phyloP scores from a whole-genome alignment of 495 filamentous ascomycete genomes.

The Pseudomonodictys pantanalensis region DNA sequence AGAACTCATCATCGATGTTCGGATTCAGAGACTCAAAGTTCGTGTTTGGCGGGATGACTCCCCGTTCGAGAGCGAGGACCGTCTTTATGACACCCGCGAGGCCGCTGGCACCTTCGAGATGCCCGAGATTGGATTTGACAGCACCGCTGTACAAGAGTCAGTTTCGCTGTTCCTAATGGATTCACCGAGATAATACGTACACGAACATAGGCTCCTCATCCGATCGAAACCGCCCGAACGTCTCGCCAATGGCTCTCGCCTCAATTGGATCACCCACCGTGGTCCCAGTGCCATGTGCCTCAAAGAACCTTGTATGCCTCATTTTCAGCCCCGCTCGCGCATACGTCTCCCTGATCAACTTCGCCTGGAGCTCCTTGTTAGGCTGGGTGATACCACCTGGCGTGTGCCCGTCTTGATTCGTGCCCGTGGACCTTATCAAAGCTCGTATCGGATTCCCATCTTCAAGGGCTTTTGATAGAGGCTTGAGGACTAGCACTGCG shows the following conservation, averaged over 20 bases:
- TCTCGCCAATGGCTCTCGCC: constrained; percentile 49
- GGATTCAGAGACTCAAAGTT: constrained; percentile 42
- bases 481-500: constrained; percentile 41
- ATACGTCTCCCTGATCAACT: constrained; percentile 4
- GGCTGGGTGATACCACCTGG: constrained; percentile 27
- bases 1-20: constrained; percentile 26
- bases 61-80: constrained; percentile 37
- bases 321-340: constrained; percentile 31
- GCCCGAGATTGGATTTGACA: constrained; percentile 39
- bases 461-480: constrained; percentile 29
- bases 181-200: background rate
- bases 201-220: constrained; percentile 9
- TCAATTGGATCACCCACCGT: constrained; percentile 55
- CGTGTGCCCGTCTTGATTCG: constrained; percentile 47
- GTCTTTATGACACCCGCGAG: constrained; percentile 41
- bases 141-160: background rate
- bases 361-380: background rate
- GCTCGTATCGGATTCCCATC: constrained; percentile 43
- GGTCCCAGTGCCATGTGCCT: constrained; percentile 35
- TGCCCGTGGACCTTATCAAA: constrained; percentile 43
- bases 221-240: constrained; percentile 42
- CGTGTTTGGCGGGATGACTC: constrained; percentile 38
- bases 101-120: constrained; percentile 41
- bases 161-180: background rate
- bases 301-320: constrained; percentile 1